These are phyloP conservation scores for Cadophora luteo-olivacea DNA, from an alignment of 2,329 filamentous ascomycete genomes.

Conservation along the genomic window DNA sequence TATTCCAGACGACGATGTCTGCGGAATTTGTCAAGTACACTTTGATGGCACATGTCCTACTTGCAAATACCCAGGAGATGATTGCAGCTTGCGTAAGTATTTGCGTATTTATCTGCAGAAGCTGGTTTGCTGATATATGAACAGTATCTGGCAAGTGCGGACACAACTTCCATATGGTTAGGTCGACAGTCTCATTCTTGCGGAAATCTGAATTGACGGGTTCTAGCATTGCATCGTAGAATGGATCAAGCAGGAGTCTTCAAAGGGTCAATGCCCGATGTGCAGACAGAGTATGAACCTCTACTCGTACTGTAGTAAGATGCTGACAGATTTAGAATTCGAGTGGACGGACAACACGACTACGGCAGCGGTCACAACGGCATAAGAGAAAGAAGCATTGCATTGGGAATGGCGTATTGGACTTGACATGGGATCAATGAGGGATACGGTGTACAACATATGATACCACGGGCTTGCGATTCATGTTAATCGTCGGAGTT, in stretches of 20 bases:
- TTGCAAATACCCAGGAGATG: slow-evolving; percentile 97
- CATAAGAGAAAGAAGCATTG: neutral
- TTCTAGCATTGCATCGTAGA: slow-evolving; percentile 88
- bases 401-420: neutral
- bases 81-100: slow-evolving; percentile 83
- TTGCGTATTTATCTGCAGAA: neutral
- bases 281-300: slow-evolving; percentile 80
- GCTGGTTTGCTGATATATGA: slow-evolving; percentile 15
- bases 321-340: slow-evolving; percentile 27
- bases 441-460: slow-evolving; percentile 1
- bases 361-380: slow-evolving; percentile 6
- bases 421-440: neutral
- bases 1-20: slow-evolving; percentile 95
- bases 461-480: slow-evolving; percentile 6
- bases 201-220: slow-evolving; percentile 13
- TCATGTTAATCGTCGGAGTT: neutral
- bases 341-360: slow-evolving; percentile 29
- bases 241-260: slow-evolving; percentile 95
- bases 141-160: slow-evolving; percentile 94
- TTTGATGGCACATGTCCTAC: slow-evolving; percentile 98
- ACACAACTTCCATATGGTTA: slow-evolving; percentile 96
- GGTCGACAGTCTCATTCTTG: slow-evolving; percentile 31
- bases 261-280: slow-evolving; percentile 96
- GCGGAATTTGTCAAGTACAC: slow-evolving; percentile 96
- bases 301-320: neutral